A percentile compares a stretch with the other conserved stretches of the same genome.
Evolutionary conservation across 2,329 filamentous ascomycete genomes (phyloP).

Genomic region (Gaeumannomyces sp.): DNA sequence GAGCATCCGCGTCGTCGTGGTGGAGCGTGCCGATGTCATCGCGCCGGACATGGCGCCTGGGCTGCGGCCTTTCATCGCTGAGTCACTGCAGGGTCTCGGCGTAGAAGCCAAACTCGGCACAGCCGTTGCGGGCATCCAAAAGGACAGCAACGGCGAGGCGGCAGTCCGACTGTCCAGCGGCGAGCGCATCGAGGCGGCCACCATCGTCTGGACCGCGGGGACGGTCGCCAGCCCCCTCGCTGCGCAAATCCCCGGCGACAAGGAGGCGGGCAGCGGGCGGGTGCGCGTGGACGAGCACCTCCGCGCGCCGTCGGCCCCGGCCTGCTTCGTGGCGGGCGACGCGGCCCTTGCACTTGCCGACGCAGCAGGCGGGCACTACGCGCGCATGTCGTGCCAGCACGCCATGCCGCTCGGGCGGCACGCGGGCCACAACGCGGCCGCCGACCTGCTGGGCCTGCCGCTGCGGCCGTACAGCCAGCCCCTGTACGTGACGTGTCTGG

Average conservation of each 20-base stretch:
- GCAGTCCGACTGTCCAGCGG: constrained; percentile 22
- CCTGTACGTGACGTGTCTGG: constrained; percentile 27
- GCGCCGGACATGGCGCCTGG: constrained; percentile 28
- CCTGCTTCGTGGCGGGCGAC: constrained; percentile 30
- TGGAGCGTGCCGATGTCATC: constrained; percentile 23
- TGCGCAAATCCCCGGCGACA: constrained; percentile 24
- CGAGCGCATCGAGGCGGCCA: constrained; percentile 27
- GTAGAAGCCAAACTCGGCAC: constrained; percentile 26
- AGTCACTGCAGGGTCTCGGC: constrained; percentile 23
- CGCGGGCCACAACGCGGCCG: constrained; percentile 33
- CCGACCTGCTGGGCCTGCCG: constrained; percentile 25
- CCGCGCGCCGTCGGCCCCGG: constrained; percentile 16
- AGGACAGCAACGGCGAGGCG: constrained; percentile 8
- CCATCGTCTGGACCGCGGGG: constrained; percentile 32
- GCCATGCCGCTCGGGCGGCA: constrained; percentile 28
- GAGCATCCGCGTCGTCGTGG: constrained; percentile 19
- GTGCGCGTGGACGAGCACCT: constrained; percentile 25
- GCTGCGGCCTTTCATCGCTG: constrained; percentile 25
- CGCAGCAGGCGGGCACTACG: constrained; percentile 19
- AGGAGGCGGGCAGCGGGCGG: constrained; percentile 22
- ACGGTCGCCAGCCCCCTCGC: constrained; percentile 27
- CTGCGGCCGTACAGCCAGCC: constrained; percentile 24
- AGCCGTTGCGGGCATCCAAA: constrained; percentile 21
- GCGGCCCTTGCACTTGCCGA: constrained; percentile 23
- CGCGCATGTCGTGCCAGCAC: constrained; percentile 34